Evolutionary conservation across 768 basidiomycete genomes (phyloP), one percentile per base, ranked within the genome.

Genomic region (Butyriboletus loyo): DNA sequence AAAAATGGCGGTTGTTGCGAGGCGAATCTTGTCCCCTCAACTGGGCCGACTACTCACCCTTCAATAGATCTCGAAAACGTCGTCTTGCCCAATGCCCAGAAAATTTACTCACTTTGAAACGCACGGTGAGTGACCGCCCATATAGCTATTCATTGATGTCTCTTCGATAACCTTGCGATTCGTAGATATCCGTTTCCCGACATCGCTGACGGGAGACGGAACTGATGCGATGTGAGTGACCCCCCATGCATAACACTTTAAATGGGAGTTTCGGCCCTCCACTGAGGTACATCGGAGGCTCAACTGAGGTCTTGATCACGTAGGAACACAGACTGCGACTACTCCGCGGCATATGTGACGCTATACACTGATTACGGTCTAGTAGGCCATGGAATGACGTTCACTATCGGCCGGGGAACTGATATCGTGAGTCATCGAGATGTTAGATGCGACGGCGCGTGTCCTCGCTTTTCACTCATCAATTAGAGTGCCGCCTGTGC

Each of bases 241-340:
- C 31, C 14, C n/a, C n/a, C n/a, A n/a, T 10, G 14, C 28, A 3
- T 6, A 9, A n/a, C 8, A 21, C 21, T 21, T 11, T 19, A n/a
- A 5, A 24, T 25, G 14, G 27, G 19, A 21, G 27, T 7, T 4
- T n/a, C n/a, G 8, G 9, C 14, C n/a, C 50, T 15, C 35, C n/a
- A 9, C 8, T 19, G n/a, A 9, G 35, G 35, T 2, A 7, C 35
- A 41, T 42, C 34, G 10, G 21, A 24, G 22, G 34, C 54, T 22
- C 37, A 27, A 46, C 37, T 15, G 36, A 53, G 46, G 41, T 24
- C 39, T 19, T 30, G 54, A 51, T 34, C 45, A 35, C 24, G 34
- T 54, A 89, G 88, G 92, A 93, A 95, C 72, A 87, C 87, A 11
- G 89, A 92, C 52, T 94, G 92, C 72, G 95, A 96, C 72, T 95